Percentiles rank a stretch among this genome's conserved stretches.
Conservation (phyloP, 169 alveolate species). For the Blepharisma undulans region DNA sequence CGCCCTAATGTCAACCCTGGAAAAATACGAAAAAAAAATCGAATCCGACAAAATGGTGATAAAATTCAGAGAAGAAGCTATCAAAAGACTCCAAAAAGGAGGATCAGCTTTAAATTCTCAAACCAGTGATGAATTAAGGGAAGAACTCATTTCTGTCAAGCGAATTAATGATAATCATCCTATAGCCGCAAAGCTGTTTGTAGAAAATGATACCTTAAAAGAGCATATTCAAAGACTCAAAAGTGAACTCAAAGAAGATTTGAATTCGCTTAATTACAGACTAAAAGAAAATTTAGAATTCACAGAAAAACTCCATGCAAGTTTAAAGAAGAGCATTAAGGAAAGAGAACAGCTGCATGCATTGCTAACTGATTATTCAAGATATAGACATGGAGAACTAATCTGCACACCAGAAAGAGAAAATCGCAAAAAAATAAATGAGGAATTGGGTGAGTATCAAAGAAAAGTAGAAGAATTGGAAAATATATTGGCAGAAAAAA, state of each 20-base stretch:
- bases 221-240: background rate
- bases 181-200: slow-evolving; percentile 20
- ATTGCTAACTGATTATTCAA: slow-evolving; percentile 1
- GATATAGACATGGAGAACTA: background rate
- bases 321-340: background rate
- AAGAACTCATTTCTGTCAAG: background rate
- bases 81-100: background rate
- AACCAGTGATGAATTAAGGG: background rate
- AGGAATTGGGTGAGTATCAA: slow-evolving; percentile 2
- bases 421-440: background rate
- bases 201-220: slow-evolving; percentile 19
- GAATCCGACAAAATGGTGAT: background rate
- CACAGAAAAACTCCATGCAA: background rate
- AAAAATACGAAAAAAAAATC: slow-evolving; percentile 17
- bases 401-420: background rate
- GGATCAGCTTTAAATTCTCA: background rate
- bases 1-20: background rate
- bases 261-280: background rate
- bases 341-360: slow-evolving; percentile 12
- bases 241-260: background rate
- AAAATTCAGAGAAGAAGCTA: slow-evolving; percentile 1
- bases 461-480: background rate
- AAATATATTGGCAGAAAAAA: background rate
- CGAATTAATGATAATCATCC: background rate
- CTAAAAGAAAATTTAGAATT: slow-evolving; percentile 16